A percentile compares a stretch with the other conserved stretches of the same genome.
Conservation (phyloP, 306 rosid species). For the Sophora flavescens region DNA sequence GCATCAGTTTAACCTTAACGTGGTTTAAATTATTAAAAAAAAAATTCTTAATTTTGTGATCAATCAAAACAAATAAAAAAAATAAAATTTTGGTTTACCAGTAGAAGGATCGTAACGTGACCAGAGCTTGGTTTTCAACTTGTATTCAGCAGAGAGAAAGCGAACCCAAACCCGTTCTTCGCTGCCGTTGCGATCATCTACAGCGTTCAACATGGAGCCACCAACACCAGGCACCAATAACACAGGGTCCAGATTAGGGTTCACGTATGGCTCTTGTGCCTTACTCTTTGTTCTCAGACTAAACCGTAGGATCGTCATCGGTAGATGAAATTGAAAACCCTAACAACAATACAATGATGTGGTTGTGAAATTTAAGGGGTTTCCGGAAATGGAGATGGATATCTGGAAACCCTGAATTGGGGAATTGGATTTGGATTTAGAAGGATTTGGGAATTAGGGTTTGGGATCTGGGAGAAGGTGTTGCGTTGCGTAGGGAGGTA, state of each 20-base stretch:
- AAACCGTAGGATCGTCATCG: slow-evolving; percentile 81
- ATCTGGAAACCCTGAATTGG: slow-evolving; percentile 12
- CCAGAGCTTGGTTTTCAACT: slow-evolving; percentile 87
- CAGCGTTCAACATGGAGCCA: slow-evolving; percentile 84
- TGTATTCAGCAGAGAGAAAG: slow-evolving; percentile 76
- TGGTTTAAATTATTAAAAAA: neutral
- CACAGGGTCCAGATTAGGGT: slow-evolving; percentile 89
- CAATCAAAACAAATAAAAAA: neutral
- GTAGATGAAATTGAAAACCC: slow-evolving; percentile 40
- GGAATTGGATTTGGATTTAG: slow-evolving; percentile 42
- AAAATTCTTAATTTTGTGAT: neutral
- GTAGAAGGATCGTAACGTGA: slow-evolving; percentile 85
- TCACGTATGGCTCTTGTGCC: slow-evolving; percentile 62
- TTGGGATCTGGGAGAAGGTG: slow-evolving; percentile 29
- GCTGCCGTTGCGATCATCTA: slow-evolving; percentile 54
- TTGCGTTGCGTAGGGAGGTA: neutral
- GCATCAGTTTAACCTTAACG: slow-evolving; percentile 21
- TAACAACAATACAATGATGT: neutral
- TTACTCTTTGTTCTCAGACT: slow-evolving; percentile 67
- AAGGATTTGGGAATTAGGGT: slow-evolving; percentile 42
- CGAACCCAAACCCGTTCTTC: slow-evolving; percentile 94
- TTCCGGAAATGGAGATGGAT: neutral
- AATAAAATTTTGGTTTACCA: slow-evolving; percentile 50
- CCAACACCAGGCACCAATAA: slow-evolving; percentile 87
- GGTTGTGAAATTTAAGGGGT: neutral